Evolutionary conservation across 2,329 filamentous ascomycete species (phyloP).

Genomic region (Talaromyces funiculosus): DNA sequence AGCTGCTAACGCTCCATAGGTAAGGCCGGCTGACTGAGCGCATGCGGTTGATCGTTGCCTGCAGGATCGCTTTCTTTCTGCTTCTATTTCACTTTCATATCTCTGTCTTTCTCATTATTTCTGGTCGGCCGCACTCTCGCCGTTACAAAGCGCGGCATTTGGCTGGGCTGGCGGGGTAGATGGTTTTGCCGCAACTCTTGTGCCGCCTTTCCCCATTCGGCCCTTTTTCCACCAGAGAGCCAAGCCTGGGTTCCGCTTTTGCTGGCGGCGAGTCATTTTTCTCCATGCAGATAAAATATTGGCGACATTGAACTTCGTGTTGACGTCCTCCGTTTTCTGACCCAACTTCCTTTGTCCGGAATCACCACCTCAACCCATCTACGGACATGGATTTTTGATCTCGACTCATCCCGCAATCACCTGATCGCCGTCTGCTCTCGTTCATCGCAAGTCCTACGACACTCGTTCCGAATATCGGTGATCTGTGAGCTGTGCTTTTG

Average conservation of each 20-base stretch:
- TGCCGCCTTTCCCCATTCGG: conserved; percentile 13
- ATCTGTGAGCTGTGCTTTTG: conserved; percentile 3
- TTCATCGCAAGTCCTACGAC: background rate
- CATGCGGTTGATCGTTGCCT: conserved; percentile 14
- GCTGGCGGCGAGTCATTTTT: conserved; percentile 11
- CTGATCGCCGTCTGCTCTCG: background rate
- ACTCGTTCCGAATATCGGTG: conserved; percentile 10
- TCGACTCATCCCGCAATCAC: background rate
- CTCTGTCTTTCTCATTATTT: conserved; percentile 1
- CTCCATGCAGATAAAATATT: conserved; percentile 10
- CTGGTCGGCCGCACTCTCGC: background rate
- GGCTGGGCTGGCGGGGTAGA: conserved; percentile 8
- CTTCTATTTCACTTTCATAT: conserved; percentile 6
- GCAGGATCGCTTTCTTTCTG: conserved; percentile 11
- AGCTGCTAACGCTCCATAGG: conserved; percentile 15
- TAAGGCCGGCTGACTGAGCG: conserved; percentile 15
- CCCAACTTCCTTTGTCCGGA: background rate
- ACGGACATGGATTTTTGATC: conserved; percentile 4
- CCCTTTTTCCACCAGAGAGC: background rate
- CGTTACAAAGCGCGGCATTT: background rate
- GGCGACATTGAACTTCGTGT: conserved; percentile 2
- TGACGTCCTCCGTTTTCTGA: background rate
- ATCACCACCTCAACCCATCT: background rate
- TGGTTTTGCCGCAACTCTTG: conserved; percentile 10
- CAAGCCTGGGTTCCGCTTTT: conserved; percentile 26